Conservation (phyloP, 176 grass and related monocot species). For the Zizania latifolia region DNA sequence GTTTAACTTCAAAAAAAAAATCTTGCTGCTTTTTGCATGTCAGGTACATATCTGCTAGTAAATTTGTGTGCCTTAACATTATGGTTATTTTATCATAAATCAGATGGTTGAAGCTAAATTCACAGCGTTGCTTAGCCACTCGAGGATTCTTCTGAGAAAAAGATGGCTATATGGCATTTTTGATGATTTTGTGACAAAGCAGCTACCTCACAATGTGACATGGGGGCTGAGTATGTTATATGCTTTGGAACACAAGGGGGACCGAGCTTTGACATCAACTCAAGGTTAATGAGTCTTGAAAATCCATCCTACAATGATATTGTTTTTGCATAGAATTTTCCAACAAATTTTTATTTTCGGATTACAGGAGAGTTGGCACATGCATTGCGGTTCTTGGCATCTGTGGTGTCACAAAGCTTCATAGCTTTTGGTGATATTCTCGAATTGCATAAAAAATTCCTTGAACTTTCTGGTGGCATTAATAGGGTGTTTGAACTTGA, state of each 20-base stretch:
- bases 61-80: conserved; percentile 10
- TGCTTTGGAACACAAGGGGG: conserved; percentile 94
- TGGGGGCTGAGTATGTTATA: conserved; percentile 94
- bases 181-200: conserved; percentile 90
- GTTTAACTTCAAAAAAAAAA: no score
- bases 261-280: conserved; percentile 69
- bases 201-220: conserved; percentile 91
- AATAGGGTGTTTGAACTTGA: conserved; percentile 96
- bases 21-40: no score
- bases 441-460: conserved; percentile 83
- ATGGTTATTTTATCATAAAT: background rate
- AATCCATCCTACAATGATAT: background rate
- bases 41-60: background rate
- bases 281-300: conserved; percentile 55
- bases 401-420: conserved; percentile 97
- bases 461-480: conserved; percentile 92
- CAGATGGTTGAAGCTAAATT: conserved; percentile 95
- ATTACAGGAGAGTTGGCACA: conserved; percentile 86
- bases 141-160: conserved; percentile 69
- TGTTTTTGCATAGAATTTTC: conserved; percentile 4
- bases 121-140: conserved; percentile 70
- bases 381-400: conserved; percentile 88
- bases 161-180: conserved; percentile 93
- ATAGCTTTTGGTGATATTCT: conserved; percentile 98
- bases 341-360: background rate